Evolutionary conservation across 495 filamentous ascomycete genomes (phyloP), one percentile per base, ranked within the genome.

Genomic region (Oidiodendron maius): DNA sequence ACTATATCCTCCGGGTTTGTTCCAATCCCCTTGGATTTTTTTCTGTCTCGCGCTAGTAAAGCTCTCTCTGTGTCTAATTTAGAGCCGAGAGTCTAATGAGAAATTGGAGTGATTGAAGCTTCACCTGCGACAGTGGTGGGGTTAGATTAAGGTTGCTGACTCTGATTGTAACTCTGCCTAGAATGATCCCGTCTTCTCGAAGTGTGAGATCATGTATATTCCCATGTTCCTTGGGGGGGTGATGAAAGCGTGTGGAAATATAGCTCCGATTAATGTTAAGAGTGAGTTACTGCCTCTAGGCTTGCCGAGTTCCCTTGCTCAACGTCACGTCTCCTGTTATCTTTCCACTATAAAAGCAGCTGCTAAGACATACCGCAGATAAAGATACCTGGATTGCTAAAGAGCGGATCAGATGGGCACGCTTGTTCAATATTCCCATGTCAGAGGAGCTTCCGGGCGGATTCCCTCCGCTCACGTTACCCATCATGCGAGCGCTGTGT

Each of bases 141-240:
- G 37, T 18, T 5, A 13, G 22, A 24, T 3, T 24, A 2, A 2
- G 4, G n/a, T n/a, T 42, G 40, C 18, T 10, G 20, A 42, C 13
- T 22, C 26, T 2, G n/a, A n/a, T n/a, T n/a, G n/a, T n/a, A n/a
- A n/a, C n/a, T 8, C n/a, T 18, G 47, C 11, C 20, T 43, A 89
- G 84, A 69, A 81, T 49, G 81, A 82, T 39, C 68, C 74, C 2
- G 63, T 75, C 1, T 89, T 88, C 60, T 63, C 69, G 22, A 63
- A 70, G 48, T 77, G 73, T 60, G 71, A 84, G 1, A 61, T 86
- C 25, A 80, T 61, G 12, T 87, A 81, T 48, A 67, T 85, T 2
- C 85, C 85, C 21, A 77, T 88, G 32, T 78, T 87, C 50, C 71
- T 89, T 0, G 82, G 82, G 1, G 85, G 83, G 0, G 55, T 89